phyloP scores from a whole-genome alignment of 108 stramenopile species.

The Nannochloropsis salina region DNA sequence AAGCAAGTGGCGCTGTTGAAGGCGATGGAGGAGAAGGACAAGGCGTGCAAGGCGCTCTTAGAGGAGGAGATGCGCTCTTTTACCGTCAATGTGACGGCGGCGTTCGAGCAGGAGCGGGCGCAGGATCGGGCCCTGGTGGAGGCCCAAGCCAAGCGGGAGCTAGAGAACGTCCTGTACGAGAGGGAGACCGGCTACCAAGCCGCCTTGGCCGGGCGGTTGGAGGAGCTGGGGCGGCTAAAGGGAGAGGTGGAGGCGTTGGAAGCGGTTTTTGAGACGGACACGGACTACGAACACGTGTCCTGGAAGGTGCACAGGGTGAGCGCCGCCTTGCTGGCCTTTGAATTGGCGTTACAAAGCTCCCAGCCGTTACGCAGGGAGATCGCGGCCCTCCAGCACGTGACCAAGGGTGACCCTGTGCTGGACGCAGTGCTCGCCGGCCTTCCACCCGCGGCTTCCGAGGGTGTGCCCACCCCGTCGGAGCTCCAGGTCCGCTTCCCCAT shows the following conservation, averaged over 20 bases:
- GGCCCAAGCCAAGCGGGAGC: background rate
- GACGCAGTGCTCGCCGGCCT: conserved; percentile 33
- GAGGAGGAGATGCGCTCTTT: conserved; percentile 26
- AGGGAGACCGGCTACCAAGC: background rate
- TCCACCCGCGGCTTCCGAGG: conserved; percentile 22
- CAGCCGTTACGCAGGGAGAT: background rate
- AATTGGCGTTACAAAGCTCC: background rate
- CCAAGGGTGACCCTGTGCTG: conserved; percentile 29
- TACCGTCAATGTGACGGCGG: background rate
- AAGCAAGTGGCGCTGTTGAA: conserved; percentile 22
- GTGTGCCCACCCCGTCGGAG: conserved; percentile 37
- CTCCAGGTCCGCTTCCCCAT: conserved; percentile 29
- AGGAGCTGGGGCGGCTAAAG: background rate
- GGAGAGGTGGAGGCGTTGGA: background rate
- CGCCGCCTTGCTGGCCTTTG: background rate
- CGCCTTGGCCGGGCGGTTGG: conserved; percentile 1
- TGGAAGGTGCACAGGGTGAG: background rate
- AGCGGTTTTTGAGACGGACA: background rate
- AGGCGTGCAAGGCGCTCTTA: background rate
- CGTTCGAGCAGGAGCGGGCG: background rate
- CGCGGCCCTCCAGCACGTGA: conserved; percentile 21
- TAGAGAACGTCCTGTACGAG: background rate
- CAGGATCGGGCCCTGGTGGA: conserved; percentile 17
- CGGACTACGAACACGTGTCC: background rate
- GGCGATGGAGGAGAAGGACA: conserved; percentile 22